Percentiles rank a stretch among this genome's conserved stretches.
Conservation (phyloP, 352 stramenopile genomes). For the Halophytophthora batemanensis region DNA sequence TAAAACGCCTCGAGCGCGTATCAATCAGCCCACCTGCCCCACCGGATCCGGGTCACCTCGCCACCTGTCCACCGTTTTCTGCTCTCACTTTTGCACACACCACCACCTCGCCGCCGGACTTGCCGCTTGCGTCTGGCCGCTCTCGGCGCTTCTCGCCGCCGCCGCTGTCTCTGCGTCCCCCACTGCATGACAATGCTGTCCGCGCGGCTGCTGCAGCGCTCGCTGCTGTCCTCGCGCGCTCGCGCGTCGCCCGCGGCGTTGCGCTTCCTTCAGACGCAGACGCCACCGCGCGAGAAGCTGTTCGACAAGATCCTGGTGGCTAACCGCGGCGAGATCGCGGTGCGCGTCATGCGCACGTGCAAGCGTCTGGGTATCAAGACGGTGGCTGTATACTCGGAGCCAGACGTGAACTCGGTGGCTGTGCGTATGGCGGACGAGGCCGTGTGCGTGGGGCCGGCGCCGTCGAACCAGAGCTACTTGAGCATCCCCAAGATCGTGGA, state of each 20-base stretch:
- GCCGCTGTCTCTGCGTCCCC: no score
- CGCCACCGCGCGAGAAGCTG: conserved; percentile 43
- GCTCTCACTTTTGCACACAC: no score
- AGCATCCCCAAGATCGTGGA: conserved; percentile 90
- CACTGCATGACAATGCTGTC: conserved; percentile 34
- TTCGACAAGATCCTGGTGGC: conserved; percentile 93
- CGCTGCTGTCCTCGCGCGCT: conserved; percentile 1
- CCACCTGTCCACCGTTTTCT: no score
- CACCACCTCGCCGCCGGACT: no score
- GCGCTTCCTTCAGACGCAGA: conserved; percentile 10
- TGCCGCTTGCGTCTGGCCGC: no score
- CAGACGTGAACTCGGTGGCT: conserved; percentile 83
- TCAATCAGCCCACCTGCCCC: no score
- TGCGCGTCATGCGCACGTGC: conserved; percentile 91
- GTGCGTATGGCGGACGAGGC: conserved; percentile 86
- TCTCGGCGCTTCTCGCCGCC: background rate
- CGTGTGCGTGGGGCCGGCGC: conserved; percentile 61
- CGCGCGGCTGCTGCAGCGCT: conserved; percentile 16
- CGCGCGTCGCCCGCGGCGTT: background rate
- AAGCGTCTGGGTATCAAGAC: conserved; percentile 90
- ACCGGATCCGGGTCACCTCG: no score
- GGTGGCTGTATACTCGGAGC: conserved; percentile 93
- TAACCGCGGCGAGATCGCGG: conserved; percentile 93
- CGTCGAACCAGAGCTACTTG: conserved; percentile 88
- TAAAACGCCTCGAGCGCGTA: no score